Percentiles rank a stretch among this genome's conserved stretches.
phyloP scores from a whole-genome alignment of 345 rosid genomes.

The Rhodamnia rubescens region DNA sequence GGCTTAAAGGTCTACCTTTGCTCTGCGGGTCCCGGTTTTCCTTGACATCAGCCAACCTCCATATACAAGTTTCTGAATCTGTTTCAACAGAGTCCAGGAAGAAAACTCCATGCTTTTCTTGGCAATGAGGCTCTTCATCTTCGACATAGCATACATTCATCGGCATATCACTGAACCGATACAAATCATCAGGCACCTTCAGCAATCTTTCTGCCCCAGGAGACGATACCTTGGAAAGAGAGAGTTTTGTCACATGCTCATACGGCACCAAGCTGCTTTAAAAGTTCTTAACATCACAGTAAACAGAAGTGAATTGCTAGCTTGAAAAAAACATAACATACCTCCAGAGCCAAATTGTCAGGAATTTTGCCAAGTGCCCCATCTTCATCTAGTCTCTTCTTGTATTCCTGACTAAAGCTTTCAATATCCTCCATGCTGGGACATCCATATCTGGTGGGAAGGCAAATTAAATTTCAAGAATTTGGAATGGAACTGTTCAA shows the following conservation, averaged over 20 bases:
- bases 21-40: conserved; percentile 70
- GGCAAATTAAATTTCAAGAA: not conserved
- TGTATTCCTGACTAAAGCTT: conserved; percentile 53
- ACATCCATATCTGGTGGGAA: conserved; percentile 60
- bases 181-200: conserved; percentile 66
- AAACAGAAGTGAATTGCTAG: not conserved
- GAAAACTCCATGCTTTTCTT: conserved; percentile 47
- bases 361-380: conserved; percentile 57
- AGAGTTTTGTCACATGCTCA: not conserved
- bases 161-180: conserved; percentile 57
- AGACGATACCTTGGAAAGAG: conserved; percentile 56
- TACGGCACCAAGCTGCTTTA: not conserved
- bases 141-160: conserved; percentile 54
- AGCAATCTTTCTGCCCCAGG: conserved; percentile 85
- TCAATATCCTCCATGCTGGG: conserved; percentile 78
- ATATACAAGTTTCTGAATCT: conserved; percentile 48
- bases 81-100: conserved; percentile 46
- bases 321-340: conserved; percentile 5
- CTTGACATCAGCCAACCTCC: conserved; percentile 80
- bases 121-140: conserved; percentile 21
- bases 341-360: conserved; percentile 81
- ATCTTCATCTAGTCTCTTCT: conserved; percentile 68
- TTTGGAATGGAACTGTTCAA: not conserved
- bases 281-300: not conserved
- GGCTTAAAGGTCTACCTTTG: conserved; percentile 73